Conservation (phyloP, 2,329 filamentous ascomycete species). For the Aspergillus ustus region DNA sequence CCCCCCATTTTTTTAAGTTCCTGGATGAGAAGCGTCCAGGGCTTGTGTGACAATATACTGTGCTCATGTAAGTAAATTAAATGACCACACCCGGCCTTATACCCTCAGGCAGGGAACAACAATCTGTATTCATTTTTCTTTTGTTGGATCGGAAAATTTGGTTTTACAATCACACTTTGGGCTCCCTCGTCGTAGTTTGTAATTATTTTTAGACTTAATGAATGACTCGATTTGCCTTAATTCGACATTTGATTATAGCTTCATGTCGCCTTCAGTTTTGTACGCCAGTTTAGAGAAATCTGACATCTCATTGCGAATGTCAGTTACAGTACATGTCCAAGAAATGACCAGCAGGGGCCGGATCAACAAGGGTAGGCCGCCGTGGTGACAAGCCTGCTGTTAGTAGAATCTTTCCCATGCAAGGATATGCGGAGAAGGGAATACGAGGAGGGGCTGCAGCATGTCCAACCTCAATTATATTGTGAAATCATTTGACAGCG, state of each 20-base stretch:
- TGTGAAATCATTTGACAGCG: not conserved
- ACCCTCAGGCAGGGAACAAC: conserved; percentile 33
- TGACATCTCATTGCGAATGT: too few species aligned
- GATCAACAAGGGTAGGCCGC: too few species aligned
- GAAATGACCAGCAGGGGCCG: not conserved
- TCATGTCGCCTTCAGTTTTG: too few species aligned
- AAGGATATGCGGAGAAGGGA: not conserved
- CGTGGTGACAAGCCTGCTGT: too few species aligned
- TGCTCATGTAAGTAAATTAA: conserved; percentile 48
- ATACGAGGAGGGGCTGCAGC: not conserved
- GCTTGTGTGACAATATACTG: conserved; percentile 43
- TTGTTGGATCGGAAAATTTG: conserved; percentile 26
- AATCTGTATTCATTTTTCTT: conserved; percentile 35
- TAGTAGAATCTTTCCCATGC: too few species aligned
- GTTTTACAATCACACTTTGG: conserved; percentile 7
- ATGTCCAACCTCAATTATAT: not conserved
- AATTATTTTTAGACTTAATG: not conserved
- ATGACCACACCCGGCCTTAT: conserved; percentile 43
- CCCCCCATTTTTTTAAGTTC: conserved; percentile 25
- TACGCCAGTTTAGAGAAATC: not conserved
- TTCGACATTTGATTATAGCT: too few species aligned
- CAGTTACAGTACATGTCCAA: not conserved
- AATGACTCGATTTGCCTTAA: not conserved
- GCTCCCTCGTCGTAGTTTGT: conserved; percentile 9
- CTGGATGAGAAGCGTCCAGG: conserved; percentile 31